These are phyloP conservation scores for Symbiodinium pilosum DNA, from an alignment of 73 alveolate species.

Conservation along the genomic window DNA sequence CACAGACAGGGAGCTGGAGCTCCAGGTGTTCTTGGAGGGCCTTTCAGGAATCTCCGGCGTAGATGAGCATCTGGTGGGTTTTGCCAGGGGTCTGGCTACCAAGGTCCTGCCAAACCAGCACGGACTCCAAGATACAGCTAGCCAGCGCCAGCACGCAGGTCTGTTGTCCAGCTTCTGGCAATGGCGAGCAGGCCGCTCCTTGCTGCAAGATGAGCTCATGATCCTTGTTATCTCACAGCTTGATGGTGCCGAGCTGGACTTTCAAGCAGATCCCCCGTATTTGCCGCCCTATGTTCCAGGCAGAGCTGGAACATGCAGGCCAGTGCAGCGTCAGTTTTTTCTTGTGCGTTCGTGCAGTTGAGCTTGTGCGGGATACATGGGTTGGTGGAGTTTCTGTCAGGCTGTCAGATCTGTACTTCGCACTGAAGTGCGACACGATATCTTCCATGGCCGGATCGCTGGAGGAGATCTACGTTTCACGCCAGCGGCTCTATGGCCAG, in stretches of 20 bases:
- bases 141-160: neutral
- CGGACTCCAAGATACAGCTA: neutral
- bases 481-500: neutral
- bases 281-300: neutral
- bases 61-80: neutral
- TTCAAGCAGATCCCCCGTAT: neutral
- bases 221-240: neutral
- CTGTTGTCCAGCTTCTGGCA: neutral
- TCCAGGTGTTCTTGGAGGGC: neutral
- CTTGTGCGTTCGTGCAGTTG: too few relatives aligned
- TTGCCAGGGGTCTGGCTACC: neutral
- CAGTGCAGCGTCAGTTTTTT: too few relatives aligned
- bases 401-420: constrained; percentile 1
- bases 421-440: neutral
- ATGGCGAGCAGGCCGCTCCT: neutral
- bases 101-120: neutral
- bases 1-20: neutral
- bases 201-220: neutral
- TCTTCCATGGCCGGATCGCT: neutral
- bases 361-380: too few relatives aligned
- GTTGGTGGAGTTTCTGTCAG: neutral
- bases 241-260: neutral
- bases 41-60: neutral
- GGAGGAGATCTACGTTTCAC: neutral
- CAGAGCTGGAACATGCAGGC: neutral